Evolutionary conservation across 352 stramenopile genomes (phyloP).

Genomic region (Phytophthora ramorum): DNA sequence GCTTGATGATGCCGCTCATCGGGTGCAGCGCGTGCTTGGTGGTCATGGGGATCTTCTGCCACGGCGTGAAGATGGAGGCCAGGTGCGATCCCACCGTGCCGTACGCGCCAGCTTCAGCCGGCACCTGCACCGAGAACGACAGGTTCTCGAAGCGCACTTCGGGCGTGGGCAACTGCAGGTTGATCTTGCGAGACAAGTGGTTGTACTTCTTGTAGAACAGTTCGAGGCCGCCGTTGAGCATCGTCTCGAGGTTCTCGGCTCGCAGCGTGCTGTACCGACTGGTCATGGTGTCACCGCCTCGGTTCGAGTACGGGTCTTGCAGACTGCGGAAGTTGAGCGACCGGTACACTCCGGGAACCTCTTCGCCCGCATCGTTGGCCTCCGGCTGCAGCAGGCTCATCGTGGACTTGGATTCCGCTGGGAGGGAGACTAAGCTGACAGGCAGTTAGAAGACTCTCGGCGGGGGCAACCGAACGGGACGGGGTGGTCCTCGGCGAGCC

Average conservation of each 20-base stretch:
- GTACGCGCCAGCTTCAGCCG: slow-evolving; percentile 42
- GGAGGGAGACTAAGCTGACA: too few species aligned
- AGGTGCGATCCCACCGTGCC: slow-evolving; percentile 67
- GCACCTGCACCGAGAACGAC: slow-evolving; percentile 61
- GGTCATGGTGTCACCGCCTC: slow-evolving; percentile 39
- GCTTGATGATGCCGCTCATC: slow-evolving; percentile 90
- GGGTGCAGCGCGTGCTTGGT: slow-evolving; percentile 64
- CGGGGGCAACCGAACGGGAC: background rate
- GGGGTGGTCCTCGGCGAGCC: background rate
- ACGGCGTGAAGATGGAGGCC: slow-evolving; percentile 54
- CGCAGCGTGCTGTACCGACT: slow-evolving; percentile 51
- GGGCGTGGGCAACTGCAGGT: too few species aligned
- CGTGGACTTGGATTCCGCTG: background rate
- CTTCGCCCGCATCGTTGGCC: background rate
- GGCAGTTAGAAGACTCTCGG: background rate
- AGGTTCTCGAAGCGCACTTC: slow-evolving; percentile 77
- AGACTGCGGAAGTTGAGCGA: slow-evolving; percentile 63
- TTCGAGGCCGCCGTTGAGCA: too few species aligned
- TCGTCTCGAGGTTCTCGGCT: too few species aligned
- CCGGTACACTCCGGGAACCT: background rate
- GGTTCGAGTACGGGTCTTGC: slow-evolving; percentile 64
- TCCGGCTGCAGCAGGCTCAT: background rate
- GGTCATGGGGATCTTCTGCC: slow-evolving; percentile 47
- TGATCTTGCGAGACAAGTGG: too few species aligned
- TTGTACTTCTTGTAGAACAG: too few species aligned